These are phyloP conservation scores for Aphanomyces astaci DNA, from an alignment of 352 stramenopile genomes.

Conservation along the genomic window DNA sequence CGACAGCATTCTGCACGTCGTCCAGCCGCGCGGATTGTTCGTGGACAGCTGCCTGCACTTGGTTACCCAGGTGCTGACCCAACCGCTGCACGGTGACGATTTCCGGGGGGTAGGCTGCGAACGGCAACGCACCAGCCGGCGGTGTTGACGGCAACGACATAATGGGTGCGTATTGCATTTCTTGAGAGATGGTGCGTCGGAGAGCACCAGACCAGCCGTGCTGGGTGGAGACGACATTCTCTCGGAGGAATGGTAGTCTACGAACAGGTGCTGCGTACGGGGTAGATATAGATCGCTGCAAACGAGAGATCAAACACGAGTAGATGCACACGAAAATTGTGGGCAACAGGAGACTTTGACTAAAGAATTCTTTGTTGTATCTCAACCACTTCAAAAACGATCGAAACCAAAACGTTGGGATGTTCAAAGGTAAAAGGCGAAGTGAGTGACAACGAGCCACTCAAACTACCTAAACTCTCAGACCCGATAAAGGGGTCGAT, in stretches of 20 bases:
- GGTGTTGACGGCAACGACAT: background rate
- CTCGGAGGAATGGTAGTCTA: no score
- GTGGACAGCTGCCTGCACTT: background rate
- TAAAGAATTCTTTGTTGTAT: constrained; percentile 18
- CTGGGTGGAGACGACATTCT: no score
- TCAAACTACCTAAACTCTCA: no score
- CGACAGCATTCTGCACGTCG: background rate
- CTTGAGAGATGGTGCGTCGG: background rate
- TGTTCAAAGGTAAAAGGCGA: no score
- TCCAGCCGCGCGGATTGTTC: background rate
- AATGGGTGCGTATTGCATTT: background rate
- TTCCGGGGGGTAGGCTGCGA: background rate
- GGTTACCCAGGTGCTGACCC: background rate
- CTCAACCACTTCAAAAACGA: background rate
- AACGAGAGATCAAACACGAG: background rate
- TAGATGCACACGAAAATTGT: background rate
- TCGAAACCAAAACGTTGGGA: no score
- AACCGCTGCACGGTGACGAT: background rate
- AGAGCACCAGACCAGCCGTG: background rate
- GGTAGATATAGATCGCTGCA: background rate
- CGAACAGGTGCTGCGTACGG: background rate
- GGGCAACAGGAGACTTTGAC: background rate
- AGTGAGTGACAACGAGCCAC: no score
- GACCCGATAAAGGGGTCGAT: no score
- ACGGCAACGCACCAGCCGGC: background rate